Evolutionary conservation across 225 moss, liverwort and hornwort genomes (phyloP), one percentile per base, ranked within the genome.

Genomic region (Physcomitrium patens): DNA sequence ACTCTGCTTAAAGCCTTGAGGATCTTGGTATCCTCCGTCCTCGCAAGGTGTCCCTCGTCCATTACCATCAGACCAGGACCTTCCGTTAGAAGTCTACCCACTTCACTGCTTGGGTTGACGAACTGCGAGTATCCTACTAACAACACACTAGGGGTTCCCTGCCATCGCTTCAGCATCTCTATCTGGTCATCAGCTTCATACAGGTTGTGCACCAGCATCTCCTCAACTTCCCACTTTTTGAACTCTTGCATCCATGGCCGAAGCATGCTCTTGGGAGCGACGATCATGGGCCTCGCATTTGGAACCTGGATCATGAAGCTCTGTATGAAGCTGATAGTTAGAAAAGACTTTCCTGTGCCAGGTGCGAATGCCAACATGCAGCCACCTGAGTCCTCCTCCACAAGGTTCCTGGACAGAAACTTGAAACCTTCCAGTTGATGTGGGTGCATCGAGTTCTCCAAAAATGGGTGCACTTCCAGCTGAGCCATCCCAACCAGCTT

Each of bases 21-120:
- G 58, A 95, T 89, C 49, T 93, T 93, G 0, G 99, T 91, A 23
- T 65, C 77, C 49, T 80, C 84, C 7, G 93, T 99, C n/a, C 94
- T 76, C 1, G 93, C 93, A 28, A 90, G 77, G 63, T 99, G 99
- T 10, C 99, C 99, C 75, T 99, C 99, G 23, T 99, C 99, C 54
- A 99, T 65, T 11, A 99, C 71, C 43, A 95, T 78, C 81, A 99
- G 73, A 15, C 91, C 93, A 7, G 99, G 79, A 41, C 89, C 89
- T 43, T 86, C 87, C 2, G 73, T 80, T 15, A 92, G 81, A 68
- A 81, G 71, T 63, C 28, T 75, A 14, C 87, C 82, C 28, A 89
- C 71, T 59, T 85, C 88, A 7, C 88, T 85, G 46, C 63, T 80
- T 81, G 83, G 81, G 73, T 83, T 81, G 48, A 78, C 79, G 48